phyloP scores from a whole-genome alignment of 75 land plant genomes.

The Isoetes taiwanensis region DNA sequence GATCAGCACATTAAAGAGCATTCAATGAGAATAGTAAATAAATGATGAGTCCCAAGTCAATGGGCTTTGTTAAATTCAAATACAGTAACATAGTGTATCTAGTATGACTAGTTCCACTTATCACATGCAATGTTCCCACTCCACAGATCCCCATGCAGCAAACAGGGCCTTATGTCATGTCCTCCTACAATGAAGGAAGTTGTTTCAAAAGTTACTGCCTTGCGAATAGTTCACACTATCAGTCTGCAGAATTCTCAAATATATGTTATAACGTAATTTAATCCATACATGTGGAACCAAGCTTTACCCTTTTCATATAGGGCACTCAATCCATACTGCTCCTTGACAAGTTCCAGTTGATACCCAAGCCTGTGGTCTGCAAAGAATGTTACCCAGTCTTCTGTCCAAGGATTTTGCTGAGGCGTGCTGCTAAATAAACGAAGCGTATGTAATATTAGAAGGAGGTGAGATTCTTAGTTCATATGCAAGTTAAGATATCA shows the following conservation, averaged over 20 bases:
- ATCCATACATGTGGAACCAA: too few species aligned
- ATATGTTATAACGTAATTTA: background rate
- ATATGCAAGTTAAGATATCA: too few species aligned
- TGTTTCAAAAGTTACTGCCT: slow-evolving; percentile 53
- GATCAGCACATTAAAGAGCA: too few species aligned
- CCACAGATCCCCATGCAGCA: slow-evolving; percentile 98
- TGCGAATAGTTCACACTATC: too few species aligned
- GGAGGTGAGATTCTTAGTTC: too few species aligned
- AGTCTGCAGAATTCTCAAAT: background rate
- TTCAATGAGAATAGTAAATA: too few species aligned
- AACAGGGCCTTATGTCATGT: slow-evolving; percentile 66
- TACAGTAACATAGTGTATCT: slow-evolving; percentile 99
- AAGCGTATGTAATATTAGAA: too few species aligned
- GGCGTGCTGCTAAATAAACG: slow-evolving; percentile 65
- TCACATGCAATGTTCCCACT: slow-evolving; percentile 87
- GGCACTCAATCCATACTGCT: slow-evolving; percentile 51
- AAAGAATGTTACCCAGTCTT: slow-evolving; percentile 87
- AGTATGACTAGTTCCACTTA: slow-evolving; percentile 84
- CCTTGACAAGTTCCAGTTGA: slow-evolving; percentile 53
- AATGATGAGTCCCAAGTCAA: too few species aligned
- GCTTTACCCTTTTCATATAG: slow-evolving; percentile 79
- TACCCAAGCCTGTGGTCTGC: slow-evolving; percentile 76
- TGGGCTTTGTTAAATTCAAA: too few species aligned
- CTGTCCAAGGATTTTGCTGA: slow-evolving; percentile 78
- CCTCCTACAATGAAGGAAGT: slow-evolving; percentile 54